Evolutionary conservation across 2,329 filamentous ascomycete species (phyloP).

Genomic region (Talaromyces pinophilus): DNA sequence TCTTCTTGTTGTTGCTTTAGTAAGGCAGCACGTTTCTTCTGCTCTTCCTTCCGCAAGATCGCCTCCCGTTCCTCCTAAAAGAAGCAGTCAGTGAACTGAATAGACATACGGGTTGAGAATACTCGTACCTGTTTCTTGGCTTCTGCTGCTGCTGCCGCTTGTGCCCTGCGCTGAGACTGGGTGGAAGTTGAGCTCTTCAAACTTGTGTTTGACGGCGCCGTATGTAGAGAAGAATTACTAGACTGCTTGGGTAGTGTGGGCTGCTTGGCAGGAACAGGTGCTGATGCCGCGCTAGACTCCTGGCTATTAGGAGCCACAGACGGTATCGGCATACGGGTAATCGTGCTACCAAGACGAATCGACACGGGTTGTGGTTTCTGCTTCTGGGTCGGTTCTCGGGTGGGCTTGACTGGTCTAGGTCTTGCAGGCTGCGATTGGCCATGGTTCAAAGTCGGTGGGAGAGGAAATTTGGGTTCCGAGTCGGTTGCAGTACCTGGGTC

Average conservation of each 20-base stretch:
- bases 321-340: constrained; percentile 47
- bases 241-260: constrained; percentile 61
- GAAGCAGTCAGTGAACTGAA: not conserved
- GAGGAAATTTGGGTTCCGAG: constrained; percentile 31
- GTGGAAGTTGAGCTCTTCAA: constrained; percentile 66
- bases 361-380: constrained; percentile 51
- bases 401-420: constrained; percentile 47
- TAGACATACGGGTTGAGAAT: not conserved
- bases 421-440: constrained; percentile 33
- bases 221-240: constrained; percentile 66
- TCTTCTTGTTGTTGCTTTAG: constrained; percentile 52
- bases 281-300: constrained; percentile 46
- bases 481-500: constrained; percentile 36
- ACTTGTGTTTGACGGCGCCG: constrained; percentile 54
- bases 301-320: constrained; percentile 59
- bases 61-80: constrained; percentile 71
- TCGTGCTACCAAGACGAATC: constrained; percentile 51
- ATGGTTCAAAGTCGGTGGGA: constrained; percentile 28
- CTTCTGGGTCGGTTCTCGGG: constrained; percentile 46
- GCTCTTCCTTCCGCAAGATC: constrained; percentile 70
- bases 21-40: constrained; percentile 71
- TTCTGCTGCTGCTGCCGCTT: constrained; percentile 64
- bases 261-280: constrained; percentile 49
- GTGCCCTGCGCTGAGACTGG: constrained; percentile 66
- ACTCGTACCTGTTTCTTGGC: constrained; percentile 68